phyloP scores from a whole-genome alignment of 371 early-diverging fungal genomes.

The Mucor racemosus region DNA sequence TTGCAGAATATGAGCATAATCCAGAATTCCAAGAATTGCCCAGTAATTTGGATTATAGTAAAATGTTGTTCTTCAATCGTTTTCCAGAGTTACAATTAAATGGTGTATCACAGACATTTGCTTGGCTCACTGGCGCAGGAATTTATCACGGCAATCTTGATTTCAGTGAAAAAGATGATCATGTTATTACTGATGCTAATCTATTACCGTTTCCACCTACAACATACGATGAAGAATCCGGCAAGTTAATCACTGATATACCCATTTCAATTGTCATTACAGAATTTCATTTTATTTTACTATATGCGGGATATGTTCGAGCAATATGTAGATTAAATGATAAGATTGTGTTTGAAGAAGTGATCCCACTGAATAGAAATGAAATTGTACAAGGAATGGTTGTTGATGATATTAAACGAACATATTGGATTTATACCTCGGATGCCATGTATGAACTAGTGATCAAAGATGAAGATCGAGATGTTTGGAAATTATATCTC shows the following conservation, averaged over 20 bases:
- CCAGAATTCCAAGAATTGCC: slow-evolving; percentile 81
- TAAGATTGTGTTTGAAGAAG: slow-evolving; percentile 83
- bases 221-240: slow-evolving; percentile 44
- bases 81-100: slow-evolving; percentile 72
- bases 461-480: slow-evolving; percentile 88
- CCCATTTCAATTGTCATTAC: slow-evolving; percentile 83
- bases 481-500: slow-evolving; percentile 91
- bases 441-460: slow-evolving; percentile 83
- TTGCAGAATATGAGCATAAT: slow-evolving; percentile 65
- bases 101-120: slow-evolving; percentile 75
- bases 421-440: slow-evolving; percentile 90
- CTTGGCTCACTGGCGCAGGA: slow-evolving; percentile 86
- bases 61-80: slow-evolving; percentile 71
- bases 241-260: slow-evolving; percentile 52
- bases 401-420: slow-evolving; percentile 79
- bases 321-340: slow-evolving; percentile 83
- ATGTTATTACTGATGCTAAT: slow-evolving; percentile 82
- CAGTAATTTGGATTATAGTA: slow-evolving; percentile 62
- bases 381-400: slow-evolving; percentile 70
- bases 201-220: slow-evolving; percentile 74
- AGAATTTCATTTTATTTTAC: slow-evolving; percentile 86
- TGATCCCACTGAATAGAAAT: slow-evolving; percentile 64
- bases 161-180: slow-evolving; percentile 74
- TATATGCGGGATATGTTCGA: slow-evolving; percentile 76
- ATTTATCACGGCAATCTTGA: slow-evolving; percentile 83